Base-by-base conservation (phyloP, 2,329 filamentous ascomycete species). In the Cordyceps cateniannulata region DNA sequence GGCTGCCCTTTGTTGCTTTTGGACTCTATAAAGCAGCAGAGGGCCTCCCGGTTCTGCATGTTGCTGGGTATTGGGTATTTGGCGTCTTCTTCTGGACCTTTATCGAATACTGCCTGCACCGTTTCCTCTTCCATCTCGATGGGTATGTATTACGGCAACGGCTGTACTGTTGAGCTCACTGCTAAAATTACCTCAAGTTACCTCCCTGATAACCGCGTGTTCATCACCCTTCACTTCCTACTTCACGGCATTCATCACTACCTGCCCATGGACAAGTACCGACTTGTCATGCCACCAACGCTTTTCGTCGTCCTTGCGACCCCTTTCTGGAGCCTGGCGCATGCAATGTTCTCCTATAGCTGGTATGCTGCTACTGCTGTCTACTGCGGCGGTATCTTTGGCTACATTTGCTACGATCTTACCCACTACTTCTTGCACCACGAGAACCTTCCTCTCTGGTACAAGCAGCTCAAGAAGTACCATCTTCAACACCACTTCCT, bases 381-480 rank as follows among this genome's bases (percentile, higher is more conserved):
- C 4, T 99, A 83, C 79, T 93, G 87, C 69, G 95, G 95, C 54
- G 95, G 93, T 63, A 87, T 99, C 65, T 96, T 96, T 68, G 95
- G 95, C 61, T 99, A 99, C 73, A 83, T 97, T 64, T 92, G 89
- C 80, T 99, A 99, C 77, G 95, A 99, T 73, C 71, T 97, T 79
- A 99, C 95, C 1, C 95, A 99, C 75, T 99, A 98, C 81, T 99
- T 99, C 82, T 83, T 99, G 44, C 95, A 99, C 75, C 95, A 99
- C 78, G 85, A 89, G 77, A 96, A 91, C 68, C 85, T 99, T 3
- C 95, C 95, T 18, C 77, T 87, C 2, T 96, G 91, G 83, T 98
- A 96, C 79, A 90, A 90, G 76, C 81, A 86, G 65, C 84, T 98
- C 69, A 99, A 99, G 86, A 98, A 96, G 76, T 96, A 97, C 71